Evolutionary conservation across 805 yeast species (phyloP), one percentile per base, ranked within the genome.

Genomic region (Limtongia smithiae): DNA sequence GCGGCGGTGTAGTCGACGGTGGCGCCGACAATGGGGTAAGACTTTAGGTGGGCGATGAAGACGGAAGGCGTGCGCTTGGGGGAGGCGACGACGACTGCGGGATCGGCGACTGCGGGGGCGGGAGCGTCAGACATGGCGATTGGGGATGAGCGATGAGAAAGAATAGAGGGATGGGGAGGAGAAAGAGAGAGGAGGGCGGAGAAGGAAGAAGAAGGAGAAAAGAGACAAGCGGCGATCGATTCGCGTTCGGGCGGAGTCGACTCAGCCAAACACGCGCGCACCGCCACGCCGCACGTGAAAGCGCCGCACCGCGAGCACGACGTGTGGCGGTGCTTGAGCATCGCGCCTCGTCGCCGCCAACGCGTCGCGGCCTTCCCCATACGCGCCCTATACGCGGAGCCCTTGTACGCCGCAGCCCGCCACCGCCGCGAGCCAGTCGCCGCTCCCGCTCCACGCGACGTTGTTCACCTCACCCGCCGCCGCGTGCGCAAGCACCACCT

Each of bases 391-490:
- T 31, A 52, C 18, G 17, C 48, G 31, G 15, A 83, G 78, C 0
- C 81, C 83, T 62, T 84, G 90, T 57, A 83, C 76, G 2, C 82
- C 80, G 53, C 78, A 78, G 2, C 90, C 91, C 48, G 79, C 71
- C 21, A 82, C 80, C 7, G 79, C 78, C 3, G 94, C 96, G 56
- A 87, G 72, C 94, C 95, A 88, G 55, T 81, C 82, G 12, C 91
- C 95, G 20, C 68, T 66, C 6, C 76, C 75, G 45, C 75, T 73
- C 95, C 96, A 88, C 38, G 82, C 72, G 12, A 83, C 81, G 60
- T 82, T 79, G 67, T 89, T 90, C 18, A 89, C 76, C 66, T 90
- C 97, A 56, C 78, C 65, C 3, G 76, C 74, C 50, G 81, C 90
- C 34, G 76, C 74, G 63, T 77, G 82, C 6, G 80, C 81, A 50